These are phyloP conservation scores for Gelatoporia subvermispora DNA, from an alignment of 768 basidiomycete genomes.

Conservation along the genomic window DNA sequence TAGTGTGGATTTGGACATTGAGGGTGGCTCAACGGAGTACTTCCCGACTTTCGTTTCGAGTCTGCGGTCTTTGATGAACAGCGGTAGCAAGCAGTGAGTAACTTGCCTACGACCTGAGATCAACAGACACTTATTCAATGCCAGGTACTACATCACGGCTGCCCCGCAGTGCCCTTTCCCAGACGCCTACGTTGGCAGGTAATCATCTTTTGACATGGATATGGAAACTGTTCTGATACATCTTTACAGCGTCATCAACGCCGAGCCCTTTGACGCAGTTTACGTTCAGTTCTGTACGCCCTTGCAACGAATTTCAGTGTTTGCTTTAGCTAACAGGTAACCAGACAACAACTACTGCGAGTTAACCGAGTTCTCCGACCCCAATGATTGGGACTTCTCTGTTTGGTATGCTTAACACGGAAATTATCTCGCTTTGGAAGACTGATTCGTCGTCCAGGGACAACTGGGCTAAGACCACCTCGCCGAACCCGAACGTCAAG, in stretches of 20 bases:
- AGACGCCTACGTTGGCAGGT: conserved; percentile 50
- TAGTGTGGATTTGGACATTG: conserved; percentile 67
- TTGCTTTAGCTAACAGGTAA: background rate
- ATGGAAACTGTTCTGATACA: background rate
- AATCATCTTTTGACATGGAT: background rate
- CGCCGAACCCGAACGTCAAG: conserved; percentile 57
- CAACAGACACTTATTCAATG: background rate
- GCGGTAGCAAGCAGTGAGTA: conserved; percentile 49
- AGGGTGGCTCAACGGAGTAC: conserved; percentile 44
- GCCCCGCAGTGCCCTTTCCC: conserved; percentile 70
- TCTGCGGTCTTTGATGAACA: conserved; percentile 46
- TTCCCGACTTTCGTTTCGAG: conserved; percentile 38
- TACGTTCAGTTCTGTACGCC: conserved; percentile 65
- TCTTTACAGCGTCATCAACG: conserved; percentile 44
- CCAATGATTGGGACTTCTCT: conserved; percentile 49
- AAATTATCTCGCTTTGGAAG: background rate
- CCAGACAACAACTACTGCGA: conserved; percentile 57
- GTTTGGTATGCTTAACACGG: conserved; percentile 36
- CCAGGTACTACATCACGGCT: conserved; percentile 62
- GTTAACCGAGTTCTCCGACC: conserved; percentile 40
- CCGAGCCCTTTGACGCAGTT: conserved; percentile 63
- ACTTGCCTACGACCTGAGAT: background rate
- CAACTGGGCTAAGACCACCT: conserved; percentile 54
- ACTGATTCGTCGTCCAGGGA: conserved; percentile 37
- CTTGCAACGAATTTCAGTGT: background rate